Conservation (phyloP, 768 basidiomycete species). For the Cyclocybe cylindracea region DNA sequence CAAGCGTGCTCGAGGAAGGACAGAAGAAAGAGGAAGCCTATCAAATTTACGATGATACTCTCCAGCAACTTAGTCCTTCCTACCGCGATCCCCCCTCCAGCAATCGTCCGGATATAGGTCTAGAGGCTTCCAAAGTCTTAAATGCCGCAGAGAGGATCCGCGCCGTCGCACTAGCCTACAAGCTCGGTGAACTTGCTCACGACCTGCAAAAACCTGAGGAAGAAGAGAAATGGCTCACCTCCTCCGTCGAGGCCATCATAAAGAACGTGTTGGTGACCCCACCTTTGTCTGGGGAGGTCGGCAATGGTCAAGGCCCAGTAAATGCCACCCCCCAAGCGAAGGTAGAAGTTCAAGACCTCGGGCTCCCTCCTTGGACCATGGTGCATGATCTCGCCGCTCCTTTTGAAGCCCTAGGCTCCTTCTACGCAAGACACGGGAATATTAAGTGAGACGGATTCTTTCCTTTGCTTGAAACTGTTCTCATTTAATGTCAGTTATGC, state of each 20-base stretch:
- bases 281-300: conserved; percentile 7
- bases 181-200: conserved; percentile 44
- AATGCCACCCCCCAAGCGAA: conserved; percentile 15
- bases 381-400: conserved; percentile 66
- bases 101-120: conserved; percentile 11
- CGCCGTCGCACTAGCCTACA: conserved; percentile 40
- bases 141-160: conserved; percentile 30
- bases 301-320: neutral
- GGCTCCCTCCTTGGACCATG: conserved; percentile 60
- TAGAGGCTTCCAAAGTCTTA: conserved; percentile 15
- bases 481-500: conserved; percentile 47
- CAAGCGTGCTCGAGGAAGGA: conserved; percentile 51
- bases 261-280: conserved; percentile 30
- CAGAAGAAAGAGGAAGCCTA: conserved; percentile 39
- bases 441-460: conserved; percentile 44
- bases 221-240: conserved; percentile 43
- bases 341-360: conserved; percentile 49
- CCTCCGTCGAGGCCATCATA: conserved; percentile 45
- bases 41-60: conserved; percentile 36
- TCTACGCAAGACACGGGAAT: conserved; percentile 58
- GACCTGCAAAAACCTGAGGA: conserved; percentile 33
- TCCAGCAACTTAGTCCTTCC: conserved; percentile 32
- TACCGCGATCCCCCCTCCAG: conserved; percentile 13
- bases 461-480: neutral
- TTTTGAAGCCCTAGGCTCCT: conserved; percentile 64